A percentile compares a stretch with the other conserved stretches of the same genome.
Conservation (phyloP, 805 yeast genomes). For the Nakazawaea peltata region DNA sequence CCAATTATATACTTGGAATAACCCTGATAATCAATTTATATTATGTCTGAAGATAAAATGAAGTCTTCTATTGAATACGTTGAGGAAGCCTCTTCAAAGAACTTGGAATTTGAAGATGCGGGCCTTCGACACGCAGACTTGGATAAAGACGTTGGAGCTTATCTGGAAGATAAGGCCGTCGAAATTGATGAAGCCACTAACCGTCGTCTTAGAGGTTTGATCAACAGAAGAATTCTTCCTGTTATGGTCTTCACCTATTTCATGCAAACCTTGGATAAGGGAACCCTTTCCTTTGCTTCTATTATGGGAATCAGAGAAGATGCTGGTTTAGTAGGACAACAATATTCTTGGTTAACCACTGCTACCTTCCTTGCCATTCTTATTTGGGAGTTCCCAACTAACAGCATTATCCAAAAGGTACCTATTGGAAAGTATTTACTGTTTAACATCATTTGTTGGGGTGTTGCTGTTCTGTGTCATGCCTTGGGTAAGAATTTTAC, state of each 20-base stretch:
- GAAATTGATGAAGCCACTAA: conserved; percentile 19
- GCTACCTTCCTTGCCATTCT: conserved; percentile 42
- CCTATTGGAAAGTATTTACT: conserved; percentile 30
- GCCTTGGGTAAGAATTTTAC: conserved; percentile 33
- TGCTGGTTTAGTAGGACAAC: conserved; percentile 33
- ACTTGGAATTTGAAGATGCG: neutral
- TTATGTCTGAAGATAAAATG: no score
- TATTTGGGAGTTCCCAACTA: conserved; percentile 32
- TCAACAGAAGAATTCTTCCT: conserved; percentile 30
- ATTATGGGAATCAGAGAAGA: conserved; percentile 39
- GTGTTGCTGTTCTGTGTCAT: conserved; percentile 30
- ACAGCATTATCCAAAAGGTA: conserved; percentile 31
- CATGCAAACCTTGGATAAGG: conserved; percentile 28
- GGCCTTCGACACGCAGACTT: neutral
- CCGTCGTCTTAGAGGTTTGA: conserved; percentile 15
- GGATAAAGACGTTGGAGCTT: conserved; percentile 1
- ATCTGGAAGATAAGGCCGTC: conserved; percentile 12
- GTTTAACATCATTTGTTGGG: conserved; percentile 32
- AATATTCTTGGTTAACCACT: conserved; percentile 44
- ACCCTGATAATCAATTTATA: no score
- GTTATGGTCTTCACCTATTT: conserved; percentile 38
- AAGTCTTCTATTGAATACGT: conserved; percentile 2
- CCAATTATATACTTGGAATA: no score
- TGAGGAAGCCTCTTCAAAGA: neutral
- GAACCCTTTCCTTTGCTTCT: conserved; percentile 20